phyloP scores from a whole-genome alignment of 768 basidiomycete genomes.

The Roridomyces roridus region DNA sequence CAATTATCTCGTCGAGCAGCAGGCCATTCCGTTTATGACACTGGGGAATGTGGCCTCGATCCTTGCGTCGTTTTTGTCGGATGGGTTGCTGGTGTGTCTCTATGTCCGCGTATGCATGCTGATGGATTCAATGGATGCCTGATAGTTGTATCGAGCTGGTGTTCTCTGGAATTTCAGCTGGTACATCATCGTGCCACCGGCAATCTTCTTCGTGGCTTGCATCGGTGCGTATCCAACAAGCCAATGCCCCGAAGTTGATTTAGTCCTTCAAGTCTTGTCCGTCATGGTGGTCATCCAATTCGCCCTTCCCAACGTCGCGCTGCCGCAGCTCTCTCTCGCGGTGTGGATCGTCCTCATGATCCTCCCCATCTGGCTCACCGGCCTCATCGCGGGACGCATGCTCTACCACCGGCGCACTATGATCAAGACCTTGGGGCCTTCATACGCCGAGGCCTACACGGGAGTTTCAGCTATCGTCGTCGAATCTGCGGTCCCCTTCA shows the following conservation, averaged over 20 bases:
- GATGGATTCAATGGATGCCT: neutral
- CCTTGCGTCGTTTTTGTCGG: slow-evolving; percentile 41
- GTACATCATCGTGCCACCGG: slow-evolving; percentile 27
- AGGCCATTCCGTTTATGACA: slow-evolving; percentile 30
- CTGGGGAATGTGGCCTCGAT: slow-evolving; percentile 31
- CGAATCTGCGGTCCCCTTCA: slow-evolving; percentile 43
- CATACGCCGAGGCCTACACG: slow-evolving; percentile 36
- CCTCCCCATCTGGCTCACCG: slow-evolving; percentile 35
- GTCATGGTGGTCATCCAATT: slow-evolving; percentile 38
- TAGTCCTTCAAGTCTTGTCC: slow-evolving; percentile 32
- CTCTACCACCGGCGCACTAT: slow-evolving; percentile 33
- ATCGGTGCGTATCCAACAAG: slow-evolving; percentile 20
- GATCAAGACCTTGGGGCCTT: slow-evolving; percentile 26
- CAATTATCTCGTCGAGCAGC: slow-evolving; percentile 35
- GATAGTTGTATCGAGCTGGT: slow-evolving; percentile 43
- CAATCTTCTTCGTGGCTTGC: slow-evolving; percentile 27
- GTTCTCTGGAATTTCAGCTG: slow-evolving; percentile 35
- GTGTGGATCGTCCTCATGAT: slow-evolving; percentile 41
- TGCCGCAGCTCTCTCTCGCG: slow-evolving; percentile 37
- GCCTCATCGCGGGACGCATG: slow-evolving; percentile 38
- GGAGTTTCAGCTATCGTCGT: slow-evolving; percentile 38
- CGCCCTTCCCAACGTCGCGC: slow-evolving; percentile 32
- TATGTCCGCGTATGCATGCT: neutral
- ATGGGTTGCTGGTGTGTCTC: slow-evolving; percentile 43
- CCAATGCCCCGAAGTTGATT: neutral